phyloP scores from a whole-genome alignment of 345 rosid genomes.

The Syzygium aqueum region DNA sequence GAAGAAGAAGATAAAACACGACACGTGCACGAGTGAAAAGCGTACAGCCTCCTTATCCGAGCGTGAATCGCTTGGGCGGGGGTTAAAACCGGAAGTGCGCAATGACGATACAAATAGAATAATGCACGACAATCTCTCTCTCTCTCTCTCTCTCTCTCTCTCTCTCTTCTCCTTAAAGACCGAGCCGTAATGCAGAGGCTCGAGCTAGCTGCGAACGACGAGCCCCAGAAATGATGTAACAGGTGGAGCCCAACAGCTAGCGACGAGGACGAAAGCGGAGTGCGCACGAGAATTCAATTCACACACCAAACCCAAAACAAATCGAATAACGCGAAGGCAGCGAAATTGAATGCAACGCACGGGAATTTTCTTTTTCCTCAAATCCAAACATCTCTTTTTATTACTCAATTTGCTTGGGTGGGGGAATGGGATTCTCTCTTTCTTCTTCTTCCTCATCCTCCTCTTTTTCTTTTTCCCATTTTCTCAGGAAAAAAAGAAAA shows the following conservation, averaged over 20 bases:
- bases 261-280: neutral
- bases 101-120: neutral
- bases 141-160: neutral
- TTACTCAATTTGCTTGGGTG: slow-evolving; percentile 2
- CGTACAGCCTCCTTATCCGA: neutral
- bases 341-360: neutral
- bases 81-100: neutral
- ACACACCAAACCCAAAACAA: neutral
- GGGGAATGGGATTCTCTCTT: neutral
- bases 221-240: neutral
- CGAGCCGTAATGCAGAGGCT: neutral
- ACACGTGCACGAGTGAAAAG: neutral
- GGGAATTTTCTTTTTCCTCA: slow-evolving; percentile 4
- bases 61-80: neutral
- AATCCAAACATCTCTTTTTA: slow-evolving; percentile 29
- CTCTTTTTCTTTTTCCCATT: neutral
- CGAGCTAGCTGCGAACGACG: neutral
- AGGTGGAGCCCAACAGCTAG: neutral
- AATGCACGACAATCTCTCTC: neutral
- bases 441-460: neutral
- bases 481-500: neutral
- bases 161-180: neutral
- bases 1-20: no score
- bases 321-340: neutral
- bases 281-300: neutral